Conservation (phyloP, 2,329 filamentous ascomycete species). For the Pseudogymnoascus sp. region DNA sequence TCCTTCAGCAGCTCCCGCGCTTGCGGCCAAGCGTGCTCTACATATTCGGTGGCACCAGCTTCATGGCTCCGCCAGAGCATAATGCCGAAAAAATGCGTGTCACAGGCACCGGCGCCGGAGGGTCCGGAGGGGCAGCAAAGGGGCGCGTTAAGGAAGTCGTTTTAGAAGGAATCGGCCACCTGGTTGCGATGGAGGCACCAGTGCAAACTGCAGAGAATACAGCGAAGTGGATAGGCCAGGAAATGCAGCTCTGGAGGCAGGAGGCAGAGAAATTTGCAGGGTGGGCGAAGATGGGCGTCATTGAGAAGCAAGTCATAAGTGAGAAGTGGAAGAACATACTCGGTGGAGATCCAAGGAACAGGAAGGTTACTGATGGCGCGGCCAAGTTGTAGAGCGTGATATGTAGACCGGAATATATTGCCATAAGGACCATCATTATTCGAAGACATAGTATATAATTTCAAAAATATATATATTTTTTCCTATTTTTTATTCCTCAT, state of each 20-base stretch:
- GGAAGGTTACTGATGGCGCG: conserved; percentile 13
- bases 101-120: conserved; percentile 62
- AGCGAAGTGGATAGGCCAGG: conserved; percentile 49
- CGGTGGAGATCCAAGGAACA: conserved; percentile 18
- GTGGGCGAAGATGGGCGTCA: conserved; percentile 29
- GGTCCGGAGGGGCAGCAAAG: conserved; percentile 56
- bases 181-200: conserved; percentile 78
- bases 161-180: conserved; percentile 63
- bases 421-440: conserved; percentile 12
- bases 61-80: conserved; percentile 45
- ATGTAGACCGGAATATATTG: background rate
- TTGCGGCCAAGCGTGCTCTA: conserved; percentile 63
- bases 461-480: conserved; percentile 11
- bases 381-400: background rate
- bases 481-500: conserved; percentile 18
- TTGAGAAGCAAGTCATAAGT: conserved; percentile 51
- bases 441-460: background rate
- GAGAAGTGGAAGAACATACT: conserved; percentile 43
- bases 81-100: conserved; percentile 52
- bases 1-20: conserved; percentile 50
- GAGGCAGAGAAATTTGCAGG: conserved; percentile 51
- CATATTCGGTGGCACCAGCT: conserved; percentile 57
- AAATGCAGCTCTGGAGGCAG: conserved; percentile 49
- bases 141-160: conserved; percentile 62
- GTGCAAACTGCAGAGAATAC: conserved; percentile 56